A percentile compares a stretch with the other conserved stretches of the same genome.
Evolutionary conservation across 2,329 filamentous ascomycete species (phyloP).

Genomic region (Dactylella cylindrospora): DNA sequence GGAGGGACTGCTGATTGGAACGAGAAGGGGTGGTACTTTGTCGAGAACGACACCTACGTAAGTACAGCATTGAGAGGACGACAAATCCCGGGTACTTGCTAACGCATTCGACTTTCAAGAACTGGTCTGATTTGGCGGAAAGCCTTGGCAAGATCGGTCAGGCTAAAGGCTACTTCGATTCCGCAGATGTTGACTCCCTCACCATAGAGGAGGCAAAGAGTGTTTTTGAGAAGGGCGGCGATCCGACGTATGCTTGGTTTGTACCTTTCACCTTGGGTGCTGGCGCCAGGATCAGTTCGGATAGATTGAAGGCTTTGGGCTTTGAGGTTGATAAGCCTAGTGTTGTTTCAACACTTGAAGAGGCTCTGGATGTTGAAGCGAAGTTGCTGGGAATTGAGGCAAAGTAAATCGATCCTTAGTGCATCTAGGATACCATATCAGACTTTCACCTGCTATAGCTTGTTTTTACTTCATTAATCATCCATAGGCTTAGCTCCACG

Average conservation of each 20-base stretch:
- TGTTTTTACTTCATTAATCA: too few species aligned
- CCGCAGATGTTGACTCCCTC: slow-evolving; percentile 3
- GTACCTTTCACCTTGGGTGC: slow-evolving; percentile 1
- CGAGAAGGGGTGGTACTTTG: slow-evolving; percentile 53
- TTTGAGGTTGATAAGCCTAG: slow-evolving; percentile 4
- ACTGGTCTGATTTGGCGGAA: slow-evolving; percentile 8
- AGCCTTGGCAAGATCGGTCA: slow-evolving; percentile 11
- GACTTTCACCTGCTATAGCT: too few species aligned
- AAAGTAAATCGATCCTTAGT: slow-evolving; percentile 6
- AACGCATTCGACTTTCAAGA: slow-evolving; percentile 1
- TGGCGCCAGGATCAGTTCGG: slow-evolving; percentile 1
- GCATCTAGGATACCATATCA: too few species aligned
- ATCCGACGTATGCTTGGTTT: background rate
- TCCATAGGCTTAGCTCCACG: too few species aligned
- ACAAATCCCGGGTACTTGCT: background rate
- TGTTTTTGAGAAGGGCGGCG: background rate
- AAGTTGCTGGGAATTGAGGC: slow-evolving; percentile 3
- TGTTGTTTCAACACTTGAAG: slow-evolving; percentile 1
- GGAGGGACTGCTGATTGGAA: slow-evolving; percentile 51
- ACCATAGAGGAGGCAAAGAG: slow-evolving; percentile 3
- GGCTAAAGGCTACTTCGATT: slow-evolving; percentile 14
- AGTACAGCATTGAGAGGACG: slow-evolving; percentile 19
- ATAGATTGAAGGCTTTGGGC: background rate
- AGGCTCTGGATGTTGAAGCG: slow-evolving; percentile 12
- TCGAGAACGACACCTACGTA: slow-evolving; percentile 48